phyloP scores from a whole-genome alignment of 768 basidiomycete species.

The Omphalotus guepiniiformis region DNA sequence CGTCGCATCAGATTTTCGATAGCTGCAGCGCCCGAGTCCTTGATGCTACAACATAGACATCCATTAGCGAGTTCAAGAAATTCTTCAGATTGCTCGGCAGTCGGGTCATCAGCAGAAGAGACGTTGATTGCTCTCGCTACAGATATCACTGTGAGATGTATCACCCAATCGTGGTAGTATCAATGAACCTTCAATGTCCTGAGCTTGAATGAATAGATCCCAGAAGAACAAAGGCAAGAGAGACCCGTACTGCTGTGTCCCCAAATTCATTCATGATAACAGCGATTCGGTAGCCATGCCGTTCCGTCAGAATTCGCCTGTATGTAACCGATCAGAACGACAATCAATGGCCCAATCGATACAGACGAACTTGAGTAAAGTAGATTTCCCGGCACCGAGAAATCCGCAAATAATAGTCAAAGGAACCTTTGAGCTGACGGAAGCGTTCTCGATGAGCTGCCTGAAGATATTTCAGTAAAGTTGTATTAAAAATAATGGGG shows the following conservation, averaged over 20 bases:
- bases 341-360: background rate
- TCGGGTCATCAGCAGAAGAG: conserved; percentile 58
- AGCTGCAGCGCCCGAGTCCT: conserved; percentile 88
- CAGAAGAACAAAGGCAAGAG: conserved; percentile 4
- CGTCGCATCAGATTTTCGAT: conserved; percentile 88
- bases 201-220: conserved; percentile 18
- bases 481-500: conserved; percentile 12
- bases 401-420: conserved; percentile 95
- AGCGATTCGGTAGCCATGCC: conserved; percentile 93
- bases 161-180: conserved; percentile 1
- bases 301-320: conserved; percentile 86
- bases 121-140: conserved; percentile 86
- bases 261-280: conserved; percentile 99
- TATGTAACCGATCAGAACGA: too few relatives aligned
- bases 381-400: conserved; percentile 93
- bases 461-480: conserved; percentile 22
- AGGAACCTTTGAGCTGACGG: conserved; percentile 52
- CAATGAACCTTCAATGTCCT: conserved; percentile 87
- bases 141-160: conserved; percentile 3
- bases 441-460: background rate
- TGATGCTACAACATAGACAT: conserved; percentile 97
- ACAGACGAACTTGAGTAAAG: conserved; percentile 68
- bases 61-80: conserved; percentile 94
- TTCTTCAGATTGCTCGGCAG: conserved; percentile 69
- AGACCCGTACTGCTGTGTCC: conserved; percentile 80